Percentiles rank a stretch among this genome's conserved stretches.
Conservation (phyloP, 495 filamentous ascomycete species). For the Clohesyomyces aquaticus region DNA sequence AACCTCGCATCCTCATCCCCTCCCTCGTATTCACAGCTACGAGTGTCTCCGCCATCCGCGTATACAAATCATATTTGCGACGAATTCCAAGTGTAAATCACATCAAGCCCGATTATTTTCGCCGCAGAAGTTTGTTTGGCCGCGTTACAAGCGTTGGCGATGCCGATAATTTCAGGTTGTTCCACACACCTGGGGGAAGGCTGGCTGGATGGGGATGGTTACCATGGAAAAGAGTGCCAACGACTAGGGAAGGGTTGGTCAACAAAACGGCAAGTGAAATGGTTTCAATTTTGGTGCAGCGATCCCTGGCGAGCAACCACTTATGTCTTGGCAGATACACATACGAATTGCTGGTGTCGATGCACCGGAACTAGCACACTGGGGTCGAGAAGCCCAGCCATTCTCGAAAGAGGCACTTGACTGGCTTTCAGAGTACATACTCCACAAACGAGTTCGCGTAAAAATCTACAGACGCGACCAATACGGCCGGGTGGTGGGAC, state of each 20-base stretch:
- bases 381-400: slow-evolving; percentile 85
- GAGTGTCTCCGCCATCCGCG: slow-evolving; percentile 59
- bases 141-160: slow-evolving; percentile 92
- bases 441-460: slow-evolving; percentile 72
- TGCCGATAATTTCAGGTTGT: slow-evolving; percentile 91
- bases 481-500: slow-evolving; percentile 87
- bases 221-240: slow-evolving; percentile 72
- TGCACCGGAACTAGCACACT: slow-evolving; percentile 90
- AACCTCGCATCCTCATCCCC: slow-evolving; percentile 66
- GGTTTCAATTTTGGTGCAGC: too few relatives aligned
- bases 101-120: slow-evolving; percentile 71
- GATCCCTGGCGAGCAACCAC: too few relatives aligned
- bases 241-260: slow-evolving; percentile 65
- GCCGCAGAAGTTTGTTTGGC: slow-evolving; percentile 75
- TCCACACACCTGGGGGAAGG: slow-evolving; percentile 88
- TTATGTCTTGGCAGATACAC: slow-evolving; percentile 58
- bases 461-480: slow-evolving; percentile 84
- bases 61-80: slow-evolving; percentile 77
- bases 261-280: slow-evolving; percentile 78
- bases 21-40: slow-evolving; percentile 70
- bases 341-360: slow-evolving; percentile 90
- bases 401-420: slow-evolving; percentile 74
- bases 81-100: slow-evolving; percentile 74
- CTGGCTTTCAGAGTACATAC: slow-evolving; percentile 77
- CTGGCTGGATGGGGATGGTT: slow-evolving; percentile 91